These are phyloP conservation scores for Cucumis hystrix DNA, from an alignment of 306 rosid species.

Conservation along the genomic window DNA sequence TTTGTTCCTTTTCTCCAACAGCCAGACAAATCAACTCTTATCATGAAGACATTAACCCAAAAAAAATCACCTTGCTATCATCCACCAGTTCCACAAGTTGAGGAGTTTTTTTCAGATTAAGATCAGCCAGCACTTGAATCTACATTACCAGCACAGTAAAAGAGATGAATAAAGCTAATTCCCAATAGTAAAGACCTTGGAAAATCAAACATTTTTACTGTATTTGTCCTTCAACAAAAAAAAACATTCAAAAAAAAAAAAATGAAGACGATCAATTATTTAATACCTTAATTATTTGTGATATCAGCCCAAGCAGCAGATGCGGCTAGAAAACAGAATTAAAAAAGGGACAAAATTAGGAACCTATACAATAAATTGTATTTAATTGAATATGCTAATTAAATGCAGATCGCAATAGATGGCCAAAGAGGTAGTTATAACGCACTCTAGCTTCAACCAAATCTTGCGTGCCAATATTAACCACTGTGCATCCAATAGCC, in stretches of 20 bases:
- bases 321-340: slow-evolving; percentile 47
- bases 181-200: slow-evolving; percentile 4
- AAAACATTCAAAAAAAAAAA: neutral
- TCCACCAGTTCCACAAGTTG: slow-evolving; percentile 93
- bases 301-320: slow-evolving; percentile 85
- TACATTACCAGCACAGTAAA: slow-evolving; percentile 28
- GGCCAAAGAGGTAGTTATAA: slow-evolving; percentile 13
- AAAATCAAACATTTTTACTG: neutral
- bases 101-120: slow-evolving; percentile 96
- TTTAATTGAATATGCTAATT: neutral
- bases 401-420: neutral
- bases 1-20: neutral
- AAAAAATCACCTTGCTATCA: slow-evolving; percentile 60
- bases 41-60: neutral
- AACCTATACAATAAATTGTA: slow-evolving; percentile 1
- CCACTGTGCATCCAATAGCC: slow-evolving; percentile 99
- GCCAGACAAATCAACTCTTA: neutral
- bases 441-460: slow-evolving; percentile 86
- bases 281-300: slow-evolving; percentile 88
- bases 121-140: slow-evolving; percentile 96
- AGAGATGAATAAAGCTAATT: neutral
- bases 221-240: neutral
- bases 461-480: slow-evolving; percentile 95
- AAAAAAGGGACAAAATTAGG: neutral
- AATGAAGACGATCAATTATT: slow-evolving; percentile 1